A percentile compares a stretch with the other conserved stretches of the same genome.
Conservation (phyloP, 2,329 filamentous ascomycete genomes). For the Elsinoe perseae region DNA sequence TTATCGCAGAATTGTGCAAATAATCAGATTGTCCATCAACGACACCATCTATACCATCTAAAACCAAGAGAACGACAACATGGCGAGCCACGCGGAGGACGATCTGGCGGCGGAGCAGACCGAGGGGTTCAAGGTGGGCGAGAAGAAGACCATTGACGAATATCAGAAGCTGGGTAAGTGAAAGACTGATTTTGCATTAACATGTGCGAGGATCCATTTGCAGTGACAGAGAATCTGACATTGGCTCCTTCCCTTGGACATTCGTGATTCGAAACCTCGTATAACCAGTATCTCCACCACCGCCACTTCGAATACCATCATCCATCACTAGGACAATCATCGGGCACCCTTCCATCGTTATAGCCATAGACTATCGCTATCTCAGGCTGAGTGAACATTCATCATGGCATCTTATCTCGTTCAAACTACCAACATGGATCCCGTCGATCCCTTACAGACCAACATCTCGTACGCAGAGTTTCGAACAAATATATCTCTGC, state of each 20-base stretch:
- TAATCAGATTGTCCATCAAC: not conserved
- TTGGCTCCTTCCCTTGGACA: not conserved
- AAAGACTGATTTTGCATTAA: not conserved
- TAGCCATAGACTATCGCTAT: not conserved
- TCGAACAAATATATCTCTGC: not conserved
- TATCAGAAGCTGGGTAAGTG: slow-evolving; percentile 72
- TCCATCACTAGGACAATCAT: no score
- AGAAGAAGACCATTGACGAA: slow-evolving; percentile 96
- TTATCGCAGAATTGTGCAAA: not conserved
- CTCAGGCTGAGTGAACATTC: not conserved
- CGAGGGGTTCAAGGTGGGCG: slow-evolving; percentile 93
- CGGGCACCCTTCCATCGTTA: not conserved
- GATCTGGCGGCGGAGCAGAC: slow-evolving; percentile 82
- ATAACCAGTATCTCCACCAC: not conserved
- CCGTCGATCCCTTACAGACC: not conserved
- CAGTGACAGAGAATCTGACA: not conserved
- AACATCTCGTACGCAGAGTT: not conserved
- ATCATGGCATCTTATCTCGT: not conserved
- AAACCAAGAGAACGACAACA: slow-evolving; percentile 20
- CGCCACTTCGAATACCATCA: not conserved
- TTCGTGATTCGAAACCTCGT: not conserved
- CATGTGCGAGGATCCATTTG: not conserved
- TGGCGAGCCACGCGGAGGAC: slow-evolving; percentile 44
- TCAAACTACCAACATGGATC: not conserved
- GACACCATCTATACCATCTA: not conserved